Evolutionary conservation across 768 basidiomycete genomes (phyloP), one percentile per base, ranked within the genome.

Genomic region (Lactarius quietus): DNA sequence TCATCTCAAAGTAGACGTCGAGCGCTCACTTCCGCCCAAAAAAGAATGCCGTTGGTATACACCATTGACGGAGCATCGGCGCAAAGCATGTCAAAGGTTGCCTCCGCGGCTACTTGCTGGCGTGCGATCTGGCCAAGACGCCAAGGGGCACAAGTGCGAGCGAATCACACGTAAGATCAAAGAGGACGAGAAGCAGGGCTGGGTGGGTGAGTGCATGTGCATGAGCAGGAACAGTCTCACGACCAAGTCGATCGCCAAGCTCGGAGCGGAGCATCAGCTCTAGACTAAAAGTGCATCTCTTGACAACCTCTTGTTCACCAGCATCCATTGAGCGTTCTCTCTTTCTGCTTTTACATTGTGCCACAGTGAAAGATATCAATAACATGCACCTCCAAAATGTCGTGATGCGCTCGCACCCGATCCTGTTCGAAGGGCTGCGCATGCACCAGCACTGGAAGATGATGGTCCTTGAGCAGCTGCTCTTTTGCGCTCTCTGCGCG

Each of bases 351-450:
- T n/a, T n/a, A n/a, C n/a, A 9, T 35, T 36, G 36, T 10, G 36
- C 10, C 10, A 10, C 36, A 95, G 94, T 85, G 62, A 91, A 88
- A 73, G 84, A 89, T 55, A 86, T 96, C 43, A 95, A 95, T 76
- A 95, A 93, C 73, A 89, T 95, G 90, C 87, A 86, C 59, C 82
- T 99, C 18, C 93, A 98, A 74, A 99, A 98, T 72, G 71, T 69
- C 1, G 87, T 98, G 63, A 98, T 99, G 96, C 96, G 93, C 78
- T 94, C 90, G 17, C 94, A 98, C 76, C 95, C 95, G 0, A 91
- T 91, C 79, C 77, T 94, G 7, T 95, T 96, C 73, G 87, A 92
- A 69, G 92, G 92, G 90, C 89, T 82, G 1, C 70, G 78, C 7
- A 90, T 88, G 1, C 79, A 78, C n/a, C 76, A 86, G 48, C 83